A percentile compares a stretch with the other conserved stretches of the same genome.
Conservation (phyloP, 768 basidiomycete species). For the Phlegmacium glaucopus region DNA sequence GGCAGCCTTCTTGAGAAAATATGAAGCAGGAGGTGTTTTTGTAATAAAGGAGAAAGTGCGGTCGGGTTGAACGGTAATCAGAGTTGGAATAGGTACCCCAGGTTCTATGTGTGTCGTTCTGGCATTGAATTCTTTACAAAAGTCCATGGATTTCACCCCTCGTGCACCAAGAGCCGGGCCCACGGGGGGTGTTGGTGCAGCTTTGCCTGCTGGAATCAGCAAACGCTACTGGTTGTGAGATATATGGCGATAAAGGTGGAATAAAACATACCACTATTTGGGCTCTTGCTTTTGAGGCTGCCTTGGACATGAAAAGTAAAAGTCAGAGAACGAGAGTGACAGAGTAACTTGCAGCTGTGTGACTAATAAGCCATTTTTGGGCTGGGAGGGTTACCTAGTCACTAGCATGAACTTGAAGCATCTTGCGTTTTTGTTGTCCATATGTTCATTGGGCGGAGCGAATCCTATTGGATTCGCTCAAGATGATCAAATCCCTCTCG, state of each 20-base stretch:
- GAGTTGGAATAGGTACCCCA: conserved; percentile 86
- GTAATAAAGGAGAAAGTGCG: conserved; percentile 91
- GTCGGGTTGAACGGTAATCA: conserved; percentile 92
- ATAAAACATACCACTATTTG: conserved; percentile 67
- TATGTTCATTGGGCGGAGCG: conserved; percentile 41
- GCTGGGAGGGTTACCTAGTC: no score
- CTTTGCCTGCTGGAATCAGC: conserved; percentile 89
- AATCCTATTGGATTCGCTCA: conserved; percentile 28
- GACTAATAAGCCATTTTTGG: no score
- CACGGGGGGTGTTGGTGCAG: conserved; percentile 92
- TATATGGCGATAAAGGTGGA: conserved; percentile 1
- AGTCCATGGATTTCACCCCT: conserved; percentile 99
- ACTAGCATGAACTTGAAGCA: conserved; percentile 43
- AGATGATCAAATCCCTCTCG: conserved; percentile 38
- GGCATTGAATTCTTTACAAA: conserved; percentile 99
- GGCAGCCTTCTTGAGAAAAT: conserved; percentile 88
- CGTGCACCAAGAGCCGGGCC: conserved; percentile 97
- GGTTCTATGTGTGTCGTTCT: conserved; percentile 84
- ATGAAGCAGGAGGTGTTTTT: conserved; percentile 86
- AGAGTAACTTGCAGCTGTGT: no score
- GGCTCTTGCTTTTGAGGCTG: conserved; percentile 54
- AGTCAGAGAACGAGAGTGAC: no score
- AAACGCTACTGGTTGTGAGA: conserved; percentile 53
- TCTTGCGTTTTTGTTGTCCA: conserved; percentile 38
- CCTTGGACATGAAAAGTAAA: conserved; percentile 58